phyloP scores from a whole-genome alignment of 495 filamentous ascomycete species.

The Podospora pseudoanserina region DNA sequence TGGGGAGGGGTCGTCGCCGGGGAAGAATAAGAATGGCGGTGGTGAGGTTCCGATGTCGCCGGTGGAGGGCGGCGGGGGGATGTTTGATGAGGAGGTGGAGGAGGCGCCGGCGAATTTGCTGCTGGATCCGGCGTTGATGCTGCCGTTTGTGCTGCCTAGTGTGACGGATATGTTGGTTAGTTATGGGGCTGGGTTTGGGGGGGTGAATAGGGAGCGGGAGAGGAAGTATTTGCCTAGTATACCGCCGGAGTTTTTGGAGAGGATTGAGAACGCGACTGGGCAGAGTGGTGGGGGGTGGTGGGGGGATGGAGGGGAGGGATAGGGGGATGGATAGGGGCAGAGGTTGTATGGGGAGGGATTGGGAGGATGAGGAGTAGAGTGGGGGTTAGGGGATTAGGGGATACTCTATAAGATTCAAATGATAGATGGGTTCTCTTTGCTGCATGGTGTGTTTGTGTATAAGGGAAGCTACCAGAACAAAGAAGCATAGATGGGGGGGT shows the following conservation, averaged over 20 bases:
- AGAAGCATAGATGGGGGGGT: neutral
- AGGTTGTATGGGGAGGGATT: slow-evolving; percentile 47
- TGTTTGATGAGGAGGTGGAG: slow-evolving; percentile 51
- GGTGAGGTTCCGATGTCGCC: slow-evolving; percentile 11
- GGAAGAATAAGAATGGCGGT: slow-evolving; percentile 20
- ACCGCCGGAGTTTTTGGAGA: slow-evolving; percentile 86
- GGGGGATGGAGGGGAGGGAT: slow-evolving; percentile 26
- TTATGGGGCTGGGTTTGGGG: slow-evolving; percentile 92
- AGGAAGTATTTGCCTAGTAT: slow-evolving; percentile 96
- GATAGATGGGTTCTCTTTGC: no score
- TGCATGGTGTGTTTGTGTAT: no score
- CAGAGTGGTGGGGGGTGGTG: slow-evolving; percentile 23
- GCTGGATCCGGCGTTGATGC: slow-evolving; percentile 83
- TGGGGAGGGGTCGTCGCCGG: slow-evolving; percentile 31
- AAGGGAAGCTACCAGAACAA: neutral
- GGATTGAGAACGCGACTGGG: slow-evolving; percentile 61
- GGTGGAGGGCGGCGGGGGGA: slow-evolving; percentile 1
- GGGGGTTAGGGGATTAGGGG: neutral
- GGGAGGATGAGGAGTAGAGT: slow-evolving; percentile 45
- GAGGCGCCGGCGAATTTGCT: slow-evolving; percentile 67
- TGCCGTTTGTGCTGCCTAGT: slow-evolving; percentile 90
- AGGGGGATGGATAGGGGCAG: slow-evolving; percentile 26
- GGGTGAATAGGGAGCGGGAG: slow-evolving; percentile 84
- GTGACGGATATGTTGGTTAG: slow-evolving; percentile 96
- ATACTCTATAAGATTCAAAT: neutral